phyloP scores from a whole-genome alignment of 78 protist species.

The Acrasis kona region DNA sequence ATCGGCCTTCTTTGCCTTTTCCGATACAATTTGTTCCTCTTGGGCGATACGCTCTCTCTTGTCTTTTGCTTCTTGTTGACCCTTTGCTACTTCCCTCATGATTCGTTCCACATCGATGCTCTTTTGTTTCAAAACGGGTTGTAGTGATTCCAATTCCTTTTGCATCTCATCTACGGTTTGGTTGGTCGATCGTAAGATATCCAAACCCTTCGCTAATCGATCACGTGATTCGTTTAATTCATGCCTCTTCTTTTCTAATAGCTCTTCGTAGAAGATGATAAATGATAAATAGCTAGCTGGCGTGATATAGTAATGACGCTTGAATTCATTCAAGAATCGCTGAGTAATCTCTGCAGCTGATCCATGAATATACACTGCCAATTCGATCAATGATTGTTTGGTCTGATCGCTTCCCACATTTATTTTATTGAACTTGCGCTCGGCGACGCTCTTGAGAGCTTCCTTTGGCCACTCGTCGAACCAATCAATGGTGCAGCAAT shows the following conservation, averaged over 20 bases:
- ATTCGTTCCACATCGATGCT: slow-evolving; percentile 5
- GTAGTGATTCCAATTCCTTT: slow-evolving; percentile 16
- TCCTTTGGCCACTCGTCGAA: slow-evolving; percentile 69
- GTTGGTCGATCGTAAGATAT: slow-evolving; percentile 27
- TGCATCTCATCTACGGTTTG: slow-evolving; percentile 29
- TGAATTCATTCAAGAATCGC: slow-evolving; percentile 26
- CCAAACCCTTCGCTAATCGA: slow-evolving; percentile 18
- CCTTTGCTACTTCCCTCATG: neutral
- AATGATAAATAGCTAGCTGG: slow-evolving; percentile 67
- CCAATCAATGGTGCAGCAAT: slow-evolving; percentile 80
- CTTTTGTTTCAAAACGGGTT: slow-evolving; percentile 24
- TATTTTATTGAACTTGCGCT: slow-evolving; percentile 13
- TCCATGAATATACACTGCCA: slow-evolving; percentile 42
- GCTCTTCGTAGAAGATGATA: slow-evolving; percentile 19
- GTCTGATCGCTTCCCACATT: neutral
- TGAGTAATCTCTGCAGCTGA: slow-evolving; percentile 13
- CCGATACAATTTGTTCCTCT: neutral
- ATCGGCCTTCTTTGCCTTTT: neutral
- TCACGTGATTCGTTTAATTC: slow-evolving; percentile 8
- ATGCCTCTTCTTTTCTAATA: slow-evolving; percentile 27
- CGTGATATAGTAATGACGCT: slow-evolving; percentile 50
- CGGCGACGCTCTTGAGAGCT: slow-evolving; percentile 48
- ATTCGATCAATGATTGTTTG: neutral
- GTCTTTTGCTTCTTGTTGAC: too few relatives aligned
- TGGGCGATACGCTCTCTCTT: too few relatives aligned